Base-by-base conservation (phyloP, 1,284 basidiomycete species). In the Ganoderma sinense region DNA sequence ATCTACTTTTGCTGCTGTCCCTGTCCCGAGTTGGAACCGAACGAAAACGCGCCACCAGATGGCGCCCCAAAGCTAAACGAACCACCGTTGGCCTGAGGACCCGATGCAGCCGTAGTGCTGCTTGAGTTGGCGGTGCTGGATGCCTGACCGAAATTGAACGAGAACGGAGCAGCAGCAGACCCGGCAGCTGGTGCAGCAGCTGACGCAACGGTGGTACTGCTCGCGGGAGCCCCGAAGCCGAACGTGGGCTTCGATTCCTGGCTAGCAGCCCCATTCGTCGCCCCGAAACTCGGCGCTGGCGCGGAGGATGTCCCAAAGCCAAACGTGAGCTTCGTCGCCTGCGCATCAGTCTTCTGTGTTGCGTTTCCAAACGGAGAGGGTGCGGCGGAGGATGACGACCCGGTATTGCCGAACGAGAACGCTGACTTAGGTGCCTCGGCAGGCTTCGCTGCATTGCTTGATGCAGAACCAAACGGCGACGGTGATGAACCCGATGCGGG, bases 1-100 rank as follows among this genome's bases (percentile, higher is more conserved):
- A 61, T 69, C 69, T 77, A 73, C 67, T 77, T 77, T 72, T 73
- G 70, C 51, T 73, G 70, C 41, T 69, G 62, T 45, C 70, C 73
- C 68, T 75, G 59, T 61, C 59, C 59, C 18, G 73, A 23, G 41
- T 68, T 75, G 14, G 74, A 64, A 26, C 75, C 72, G 68, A 84
- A 84, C 43, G 78, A 77, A 73, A 84, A 84, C 5, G 80, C 68
- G 18, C 71, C 64, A 6, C 43, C 23, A n/a, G 73, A 68, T 18
- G 72, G 48, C 4, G 69, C 67, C 1, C 69, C 72, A 45, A 71
- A 72, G 29, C 51, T 31, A 59, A 71, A 74, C 16, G 74, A 75
- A 64, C 77, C 75, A 0, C 58, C 63, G 16, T 40, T 55, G 55
- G 29, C 26, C 16, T 36, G 26, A 23, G 55, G 14, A 18, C n/a